These are phyloP conservation scores for Lactarius trivialis DNA, from an alignment of 768 basidiomycete genomes.

Conservation along the genomic window DNA sequence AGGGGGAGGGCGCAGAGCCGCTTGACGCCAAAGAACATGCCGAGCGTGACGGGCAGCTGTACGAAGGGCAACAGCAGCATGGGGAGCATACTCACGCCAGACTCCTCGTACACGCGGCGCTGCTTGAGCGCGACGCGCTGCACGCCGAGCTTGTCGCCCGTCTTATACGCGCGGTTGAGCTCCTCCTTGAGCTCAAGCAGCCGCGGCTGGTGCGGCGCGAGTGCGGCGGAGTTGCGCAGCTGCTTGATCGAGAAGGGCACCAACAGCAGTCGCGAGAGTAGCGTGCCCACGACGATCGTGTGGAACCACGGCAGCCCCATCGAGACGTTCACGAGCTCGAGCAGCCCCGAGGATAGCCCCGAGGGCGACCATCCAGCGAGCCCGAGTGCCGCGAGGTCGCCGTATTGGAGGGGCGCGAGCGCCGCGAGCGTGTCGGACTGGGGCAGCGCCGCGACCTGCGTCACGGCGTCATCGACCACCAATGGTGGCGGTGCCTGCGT, in stretches of 20 bases:
- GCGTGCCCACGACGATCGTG: conserved; percentile 62
- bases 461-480: background rate
- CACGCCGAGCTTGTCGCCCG: conserved; percentile 35
- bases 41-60: conserved; percentile 72
- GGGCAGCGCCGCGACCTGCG: background rate
- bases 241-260: conserved; percentile 55
- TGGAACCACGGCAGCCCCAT: conserved; percentile 79
- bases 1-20: conserved; percentile 65
- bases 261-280: conserved; percentile 53
- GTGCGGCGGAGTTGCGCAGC: conserved; percentile 49
- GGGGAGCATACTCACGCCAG: conserved; percentile 55
- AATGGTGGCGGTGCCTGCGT: background rate
- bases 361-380: conserved; percentile 58
- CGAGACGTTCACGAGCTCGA: conserved; percentile 63
- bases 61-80: conserved; percentile 52
- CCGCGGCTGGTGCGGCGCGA: conserved; percentile 54
- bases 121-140: conserved; percentile 42
- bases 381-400: conserved; percentile 66
- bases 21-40: conserved; percentile 78
- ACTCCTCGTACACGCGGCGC: conserved; percentile 49
- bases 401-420: conserved; percentile 54
- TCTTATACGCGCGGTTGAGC: conserved; percentile 32
- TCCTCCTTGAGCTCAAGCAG: conserved; percentile 49
- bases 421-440: conserved; percentile 6
- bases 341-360: conserved; percentile 52